Base-by-base conservation (phyloP, 2,329 filamentous ascomycete species). In the Fusarium xyrophilum region DNA sequence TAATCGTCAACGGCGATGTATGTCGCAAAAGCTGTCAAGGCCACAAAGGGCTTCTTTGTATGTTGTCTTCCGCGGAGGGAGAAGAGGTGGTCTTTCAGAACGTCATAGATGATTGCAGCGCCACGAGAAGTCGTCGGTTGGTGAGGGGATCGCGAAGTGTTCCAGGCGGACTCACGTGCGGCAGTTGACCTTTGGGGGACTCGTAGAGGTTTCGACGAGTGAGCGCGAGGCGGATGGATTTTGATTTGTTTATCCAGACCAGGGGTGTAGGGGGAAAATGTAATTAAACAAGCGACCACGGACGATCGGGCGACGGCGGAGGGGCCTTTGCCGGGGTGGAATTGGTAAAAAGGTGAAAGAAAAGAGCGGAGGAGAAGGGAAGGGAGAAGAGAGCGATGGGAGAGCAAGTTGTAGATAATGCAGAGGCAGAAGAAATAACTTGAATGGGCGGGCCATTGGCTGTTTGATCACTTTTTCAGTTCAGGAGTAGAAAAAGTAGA, bases 251-350 rank as follows among this genome's bases (percentile, higher is more conserved):
- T 73, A 65, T 73, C 44, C 67, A 60, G 70, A 62, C 65, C 63
- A 71, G 72, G 71, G 72, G 65, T 63, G 71, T 65, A 71, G 72
- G 72, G 69, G 51, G 57, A 58, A 62, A 36, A n/a, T 58, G 70
- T 73, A 74, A 74, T 74, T 74, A 74, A 74, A 74, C 72, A 72
- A 67, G 65, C 69, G 71, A 64, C 60, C 27, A 60, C 59, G 59
- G 64, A 63, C 54, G 63, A 69, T 61, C 68, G 60, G 60, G 60
- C 63, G 61, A 62, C 59, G 50, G 57, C 48, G 51, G 56, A 63
- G 56, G 65, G 63, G 63, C 64, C 58, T 63, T 68, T 30, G 56
- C 53, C 46, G 43, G 55, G 55, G 25, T 53, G 48, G 60, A 60
- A 54, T 47, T 47, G 44, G 27, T 43, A 63, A 60, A 62, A 65